Base-by-base conservation (phyloP, 148 eudicot genomes). In the Vaccinium macrocarpon region DNA sequence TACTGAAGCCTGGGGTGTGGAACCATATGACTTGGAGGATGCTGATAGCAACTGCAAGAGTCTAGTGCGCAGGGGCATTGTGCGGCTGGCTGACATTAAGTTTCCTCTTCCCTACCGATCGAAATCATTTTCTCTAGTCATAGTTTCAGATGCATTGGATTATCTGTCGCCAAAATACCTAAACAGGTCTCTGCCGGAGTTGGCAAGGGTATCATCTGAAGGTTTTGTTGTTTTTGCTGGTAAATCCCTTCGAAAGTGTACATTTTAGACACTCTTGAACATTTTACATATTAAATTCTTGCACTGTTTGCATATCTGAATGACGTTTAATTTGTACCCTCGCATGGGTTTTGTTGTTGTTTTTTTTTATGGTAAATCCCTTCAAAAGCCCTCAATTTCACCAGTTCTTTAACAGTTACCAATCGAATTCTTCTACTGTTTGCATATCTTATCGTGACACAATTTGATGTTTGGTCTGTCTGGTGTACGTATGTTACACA, bases 1-100 rank as follows among this genome's bases (percentile, higher is more conserved):
- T 83, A 92, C 91, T 25, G 99, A 94, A 91, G 97, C 95, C 77
- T 96, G 99, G 99, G 99, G 99, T n/a, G 88, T 96, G 52, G 97
- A 96, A 81, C 99, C 99, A 21, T 96, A 96, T 87, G 98, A 96
- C 64, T 84, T 96, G 56, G 99, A 96, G 81, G 99, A 95, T 77
- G 88, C 87, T 51, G 97, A 92, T 92, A 83, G 84, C 61, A 91
- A 78, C 86, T 97, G 99, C 91, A 93, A 89, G 87, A 87, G 87
- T 88, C 98, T 97, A 68, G 93, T 97, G 82, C 92, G 86, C 57
- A 94, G 90, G 90, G 99, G 96, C 88, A 85, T 97, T 84, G 98
- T 97, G 32, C 96, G 98, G 64, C 94, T 92, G 82, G 95, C 98
- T 84, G 99, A 96, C 89, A 92, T 96, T 86, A 96, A 96, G 86